Evolutionary conservation across 495 filamentous ascomycete genomes (phyloP).

Genomic region (Hapsidospora chrysogenum): DNA sequence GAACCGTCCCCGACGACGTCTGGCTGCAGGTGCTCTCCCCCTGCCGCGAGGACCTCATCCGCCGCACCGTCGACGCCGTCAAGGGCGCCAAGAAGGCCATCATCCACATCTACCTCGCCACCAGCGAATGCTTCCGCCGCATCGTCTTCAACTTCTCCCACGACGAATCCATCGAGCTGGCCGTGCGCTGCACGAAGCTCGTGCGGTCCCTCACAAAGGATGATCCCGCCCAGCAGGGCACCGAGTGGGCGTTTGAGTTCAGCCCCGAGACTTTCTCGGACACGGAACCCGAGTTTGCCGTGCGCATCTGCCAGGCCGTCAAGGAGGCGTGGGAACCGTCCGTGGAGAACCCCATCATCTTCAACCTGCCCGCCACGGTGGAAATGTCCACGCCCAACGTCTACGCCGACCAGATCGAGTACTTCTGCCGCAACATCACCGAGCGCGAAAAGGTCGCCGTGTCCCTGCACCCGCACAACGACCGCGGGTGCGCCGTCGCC

Average conservation of each 20-base stretch:
- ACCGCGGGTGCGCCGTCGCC: constrained; percentile 65
- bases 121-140: constrained; percentile 78
- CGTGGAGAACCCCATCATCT: constrained; percentile 74
- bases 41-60: constrained; percentile 85
- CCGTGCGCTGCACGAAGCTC: constrained; percentile 72
- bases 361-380: constrained; percentile 94
- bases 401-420: constrained; percentile 94
- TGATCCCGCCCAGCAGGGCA: constrained; percentile 54
- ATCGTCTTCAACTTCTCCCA: constrained; percentile 82
- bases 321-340: constrained; percentile 89
- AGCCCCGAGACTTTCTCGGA: constrained; percentile 95
- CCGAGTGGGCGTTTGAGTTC: constrained; percentile 92
- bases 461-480: constrained; percentile 85
- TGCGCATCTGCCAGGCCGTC: constrained; percentile 82
- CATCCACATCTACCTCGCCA: constrained; percentile 91
- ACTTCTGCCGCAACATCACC: constrained; percentile 70
- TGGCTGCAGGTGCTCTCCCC: constrained; percentile 91
- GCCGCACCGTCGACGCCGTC: constrained; percentile 76
- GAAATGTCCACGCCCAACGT: constrained; percentile 94
- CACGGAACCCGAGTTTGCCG: constrained; percentile 65
- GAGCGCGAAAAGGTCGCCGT: constrained; percentile 74
- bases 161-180: constrained; percentile 65
- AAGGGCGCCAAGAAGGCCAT: constrained; percentile 90
- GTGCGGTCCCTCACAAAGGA: constrained; percentile 91
- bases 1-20: constrained; percentile 78